Evolutionary conservation across 164 flowering plant genomes (phyloP), one percentile per base, ranked within the genome.

Genomic region (Annona squamosa): DNA sequence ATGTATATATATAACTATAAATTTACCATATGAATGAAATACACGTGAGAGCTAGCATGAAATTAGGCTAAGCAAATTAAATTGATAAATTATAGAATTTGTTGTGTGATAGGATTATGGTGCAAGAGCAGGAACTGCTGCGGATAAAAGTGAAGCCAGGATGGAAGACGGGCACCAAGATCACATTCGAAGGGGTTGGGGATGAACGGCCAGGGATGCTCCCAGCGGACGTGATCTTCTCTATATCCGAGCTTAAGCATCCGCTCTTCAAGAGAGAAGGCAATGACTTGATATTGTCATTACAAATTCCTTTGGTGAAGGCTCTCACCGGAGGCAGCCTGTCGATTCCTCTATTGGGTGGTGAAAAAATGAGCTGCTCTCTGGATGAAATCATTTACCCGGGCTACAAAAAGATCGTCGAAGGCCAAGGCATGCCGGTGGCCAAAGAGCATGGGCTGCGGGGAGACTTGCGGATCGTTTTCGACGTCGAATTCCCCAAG

Each of bases 371-470:
- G 88, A 71, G 48, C 43, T 56, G 89, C 43, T 64, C 75, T 5
- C 67, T 91, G 1, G 81, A 82, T 1, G 90, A 91, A 2, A 71
- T 93, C 18, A 83, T 90, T 46, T 75, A 74, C 45, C 95, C 94
- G 1, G 94, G 96, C 9, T 86, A 79, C 48, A 84, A 87, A 71
- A 91, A 86, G 76, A 75, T 82, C 17, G 85, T 93, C 56, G 66
- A 46, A 73, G 94, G 90, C 37, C 90, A 90, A 75, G 98, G 98
- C 41, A 90, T 93, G 98, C 91, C 96, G 2, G 81, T 48, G 2
- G 56, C 82, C 5, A 84, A 82, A 74, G 84, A 88, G 46, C 75
- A 75, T 17, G 85, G 81, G 5, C 80, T 62, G 52, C 82, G 91
- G 71, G 98, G 94, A 7, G 85, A 90, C 65, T 75, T 93, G 72